Percentiles rank a stretch among this genome's conserved stretches.
These are phyloP conservation scores for Blepharisma japonicum DNA, from an alignment of 73 alveolate species.

Conservation along the genomic window DNA sequence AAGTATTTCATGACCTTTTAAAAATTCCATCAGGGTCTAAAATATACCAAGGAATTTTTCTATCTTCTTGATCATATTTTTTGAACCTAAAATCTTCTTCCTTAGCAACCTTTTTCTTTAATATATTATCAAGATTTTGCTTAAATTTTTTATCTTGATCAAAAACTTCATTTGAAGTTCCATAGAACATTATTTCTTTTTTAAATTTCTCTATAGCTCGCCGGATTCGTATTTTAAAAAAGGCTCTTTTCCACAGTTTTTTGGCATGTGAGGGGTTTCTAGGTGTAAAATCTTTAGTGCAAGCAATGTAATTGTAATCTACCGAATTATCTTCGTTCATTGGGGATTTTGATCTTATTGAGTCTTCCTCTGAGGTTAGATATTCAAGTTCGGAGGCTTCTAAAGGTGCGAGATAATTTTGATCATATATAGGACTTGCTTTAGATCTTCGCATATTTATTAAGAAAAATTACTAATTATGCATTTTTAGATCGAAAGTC, in stretches of 20 bases:
- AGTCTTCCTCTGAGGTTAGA: no score
- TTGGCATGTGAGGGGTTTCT: background rate
- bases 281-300: no score
- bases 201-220: background rate
- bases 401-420: no score
- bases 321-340: no score
- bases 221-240: background rate
- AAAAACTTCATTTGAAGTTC: slow-evolving; percentile 17
- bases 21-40: background rate
- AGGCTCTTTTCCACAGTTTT: background rate
- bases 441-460: no score
- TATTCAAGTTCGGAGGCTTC: no score
- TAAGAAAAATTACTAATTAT: no score
- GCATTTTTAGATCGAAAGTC: no score
- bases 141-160: background rate
- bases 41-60: background rate
- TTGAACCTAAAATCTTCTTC: background rate
- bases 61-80: background rate
- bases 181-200: slow-evolving; percentile 8
- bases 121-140: background rate
- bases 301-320: no score
- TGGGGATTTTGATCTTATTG: no score
- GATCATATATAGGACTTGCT: no score
- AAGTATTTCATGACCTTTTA: background rate
- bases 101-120: background rate